Evolutionary conservation across 1,284 basidiomycete species (phyloP), one percentile per base, ranked within the genome.

Genomic region (Tylopilus orsonianus): DNA sequence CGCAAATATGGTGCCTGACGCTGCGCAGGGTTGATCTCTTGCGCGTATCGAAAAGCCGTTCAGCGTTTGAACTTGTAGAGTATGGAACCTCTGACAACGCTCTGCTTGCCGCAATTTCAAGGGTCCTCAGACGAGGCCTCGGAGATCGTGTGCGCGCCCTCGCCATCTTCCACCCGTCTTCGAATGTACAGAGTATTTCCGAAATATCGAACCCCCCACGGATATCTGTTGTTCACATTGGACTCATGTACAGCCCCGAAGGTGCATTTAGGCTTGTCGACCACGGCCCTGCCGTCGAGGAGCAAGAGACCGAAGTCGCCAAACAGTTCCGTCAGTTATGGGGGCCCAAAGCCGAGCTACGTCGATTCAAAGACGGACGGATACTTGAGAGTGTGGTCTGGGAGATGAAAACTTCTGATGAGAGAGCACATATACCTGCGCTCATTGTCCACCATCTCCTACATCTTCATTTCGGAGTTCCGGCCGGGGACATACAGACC

Each of bases 291-390:
- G 67, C 87, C 0, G 87, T 81, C 0, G 82, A 85, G 10, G 80
- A 87, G 38, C 65, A 75, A 34, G 74, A 83, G 42, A 65, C 74
- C n/a, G 59, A 68, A 12, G 73, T 73, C 16, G 73, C 80, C 0
- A 72, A 78, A 36, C 73, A 71, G 2, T 99, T 97, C 76, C 81
- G 87, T 30, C 78, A 82, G 3, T 78, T 99, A 54, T 99, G 97
- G 97, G 96, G 95, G 1, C 75, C 83, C 41, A 91, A 92, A 64
- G 86, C 95, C 0, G 96, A 99, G 66, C 74, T 98, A 18, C 81
- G 97, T n/a, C 82, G 96, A 16, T 99, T 99, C 78, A 95, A 97
- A 67, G 95, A 99, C 61, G 96, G 96, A 0, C 80, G 87, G 5
- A 98, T 99, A 54, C 67, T 82, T 7, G 93, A 98, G 68, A 93